Conservation (phyloP, 1,284 basidiomycete genomes). For the Cutaneotrichosporon cutaneum region DNA sequence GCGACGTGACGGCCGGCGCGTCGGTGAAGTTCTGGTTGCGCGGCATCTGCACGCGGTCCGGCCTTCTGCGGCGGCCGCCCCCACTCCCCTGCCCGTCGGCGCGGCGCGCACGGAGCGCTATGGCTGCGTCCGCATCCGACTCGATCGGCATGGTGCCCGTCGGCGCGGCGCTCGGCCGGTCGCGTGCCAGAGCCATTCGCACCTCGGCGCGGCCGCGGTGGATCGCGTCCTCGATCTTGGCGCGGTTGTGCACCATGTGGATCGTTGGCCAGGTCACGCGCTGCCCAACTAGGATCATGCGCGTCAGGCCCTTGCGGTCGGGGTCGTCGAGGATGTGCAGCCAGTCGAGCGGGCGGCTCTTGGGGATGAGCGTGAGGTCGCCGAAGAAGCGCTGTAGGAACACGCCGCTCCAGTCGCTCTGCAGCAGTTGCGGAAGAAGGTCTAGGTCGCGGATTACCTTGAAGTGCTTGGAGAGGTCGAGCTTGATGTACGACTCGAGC, state of each 20-base stretch:
- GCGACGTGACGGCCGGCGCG: not conserved
- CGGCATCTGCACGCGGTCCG: not conserved
- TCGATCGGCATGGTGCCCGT: slow-evolving; percentile 44
- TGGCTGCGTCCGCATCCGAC: slow-evolving; percentile 51
- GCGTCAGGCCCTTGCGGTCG: slow-evolving; percentile 68
- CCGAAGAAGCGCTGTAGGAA: slow-evolving; percentile 68
- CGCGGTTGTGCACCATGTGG: slow-evolving; percentile 85
- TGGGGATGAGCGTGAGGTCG: slow-evolving; percentile 70
- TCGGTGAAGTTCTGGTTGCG: not conserved
- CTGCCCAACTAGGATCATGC: slow-evolving; percentile 83
- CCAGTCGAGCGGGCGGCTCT: slow-evolving; percentile 80
- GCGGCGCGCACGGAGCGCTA: slow-evolving; percentile 37
- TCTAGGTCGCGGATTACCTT: slow-evolving; percentile 92
- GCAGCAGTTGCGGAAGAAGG: slow-evolving; percentile 77
- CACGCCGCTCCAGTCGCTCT: slow-evolving; percentile 92
- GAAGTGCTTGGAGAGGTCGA: slow-evolving; percentile 88
- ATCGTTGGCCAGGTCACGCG: slow-evolving; percentile 95
- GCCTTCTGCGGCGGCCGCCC: not conserved
- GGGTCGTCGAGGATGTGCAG: slow-evolving; percentile 79
- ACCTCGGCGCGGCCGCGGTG: slow-evolving; percentile 73
- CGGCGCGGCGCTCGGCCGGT: slow-evolving; percentile 39
- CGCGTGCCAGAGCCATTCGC: slow-evolving; percentile 57
- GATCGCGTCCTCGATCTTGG: slow-evolving; percentile 65
- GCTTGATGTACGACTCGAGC: slow-evolving; percentile 87
- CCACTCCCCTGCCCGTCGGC: slow-evolving; percentile 9